phyloP scores from a whole-genome alignment of 2,329 filamentous ascomycete species.

The Colletotrichum melonis region DNA sequence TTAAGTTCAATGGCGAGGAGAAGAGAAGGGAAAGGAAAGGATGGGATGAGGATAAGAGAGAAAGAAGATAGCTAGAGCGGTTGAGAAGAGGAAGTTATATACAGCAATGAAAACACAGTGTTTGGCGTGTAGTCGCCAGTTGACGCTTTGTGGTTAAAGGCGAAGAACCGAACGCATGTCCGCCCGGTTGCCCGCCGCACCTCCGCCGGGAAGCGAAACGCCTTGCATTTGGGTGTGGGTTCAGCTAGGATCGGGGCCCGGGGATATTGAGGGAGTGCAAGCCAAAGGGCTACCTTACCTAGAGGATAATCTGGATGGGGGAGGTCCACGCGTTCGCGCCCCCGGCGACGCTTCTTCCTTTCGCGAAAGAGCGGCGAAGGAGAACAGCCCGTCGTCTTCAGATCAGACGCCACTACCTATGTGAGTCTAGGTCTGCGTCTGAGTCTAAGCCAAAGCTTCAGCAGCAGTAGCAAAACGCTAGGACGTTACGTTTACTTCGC shows the following conservation, averaged over 20 bases:
- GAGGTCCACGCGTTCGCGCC: slow-evolving; percentile 24
- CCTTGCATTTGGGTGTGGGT: slow-evolving; percentile 28
- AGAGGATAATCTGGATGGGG: neutral
- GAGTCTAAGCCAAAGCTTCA: slow-evolving; percentile 6
- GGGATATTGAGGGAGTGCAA: neutral
- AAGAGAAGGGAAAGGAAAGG: neutral
- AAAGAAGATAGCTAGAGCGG: neutral
- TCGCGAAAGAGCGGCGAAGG: slow-evolving; percentile 1
- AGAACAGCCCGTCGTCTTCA: slow-evolving; percentile 26
- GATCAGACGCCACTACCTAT: slow-evolving; percentile 15
- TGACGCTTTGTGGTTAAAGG: slow-evolving; percentile 4
- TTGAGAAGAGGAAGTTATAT: slow-evolving; percentile 26
- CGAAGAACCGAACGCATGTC: slow-evolving; percentile 33
- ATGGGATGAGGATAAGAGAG: slow-evolving; percentile 1
- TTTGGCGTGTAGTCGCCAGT: neutral
- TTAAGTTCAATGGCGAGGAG: neutral
- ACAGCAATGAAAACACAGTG: neutral
- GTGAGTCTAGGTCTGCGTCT: neutral
- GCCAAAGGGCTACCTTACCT: neutral
- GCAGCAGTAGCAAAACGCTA: neutral
- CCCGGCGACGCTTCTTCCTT: neutral
- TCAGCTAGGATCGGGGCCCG: slow-evolving; percentile 26
- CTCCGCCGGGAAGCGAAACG: slow-evolving; percentile 32
- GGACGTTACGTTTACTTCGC: neutral
- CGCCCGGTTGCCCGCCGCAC: slow-evolving; percentile 24